Percentiles rank a stretch among this genome's conserved stretches.
Conservation (phyloP, 2,329 filamentous ascomycete genomes). For the Arthrocladium fulminans region DNA sequence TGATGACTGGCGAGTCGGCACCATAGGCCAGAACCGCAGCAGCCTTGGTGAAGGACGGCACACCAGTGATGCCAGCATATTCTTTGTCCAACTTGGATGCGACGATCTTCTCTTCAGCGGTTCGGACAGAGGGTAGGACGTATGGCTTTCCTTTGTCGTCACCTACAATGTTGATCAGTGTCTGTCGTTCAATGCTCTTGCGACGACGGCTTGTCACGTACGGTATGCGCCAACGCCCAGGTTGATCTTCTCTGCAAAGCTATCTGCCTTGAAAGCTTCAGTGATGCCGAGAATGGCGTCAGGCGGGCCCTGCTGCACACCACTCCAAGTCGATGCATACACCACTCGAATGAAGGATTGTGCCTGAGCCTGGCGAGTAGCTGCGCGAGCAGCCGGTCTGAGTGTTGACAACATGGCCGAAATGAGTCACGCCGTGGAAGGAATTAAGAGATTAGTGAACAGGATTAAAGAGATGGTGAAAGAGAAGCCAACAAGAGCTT, state of each 20-base stretch:
- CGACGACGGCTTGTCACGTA: constrained; percentile 25
- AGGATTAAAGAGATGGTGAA: neutral
- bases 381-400: constrained; percentile 35
- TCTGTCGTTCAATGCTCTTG: neutral
- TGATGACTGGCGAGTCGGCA: constrained; percentile 64
- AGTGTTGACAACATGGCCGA: constrained; percentile 39
- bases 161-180: constrained; percentile 27
- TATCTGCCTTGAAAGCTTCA: constrained; percentile 97
- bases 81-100: constrained; percentile 59
- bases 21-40: constrained; percentile 89
- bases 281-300: constrained; percentile 57
- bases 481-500: neutral
- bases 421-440: neutral
- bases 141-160: constrained; percentile 97
- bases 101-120: constrained; percentile 81
- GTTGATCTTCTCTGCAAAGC: constrained; percentile 93
- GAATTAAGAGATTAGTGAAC: neutral
- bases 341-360: constrained; percentile 30
- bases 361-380: constrained; percentile 22
- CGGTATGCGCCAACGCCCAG: constrained; percentile 96
- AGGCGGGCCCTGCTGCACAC: constrained; percentile 87
- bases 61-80: constrained; percentile 70
- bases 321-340: constrained; percentile 76
- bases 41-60: constrained; percentile 86
- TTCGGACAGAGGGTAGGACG: constrained; percentile 84